These are phyloP conservation scores for Penicillium griseofulvum DNA, from an alignment of 2,329 filamentous ascomycete genomes.

Conservation along the genomic window DNA sequence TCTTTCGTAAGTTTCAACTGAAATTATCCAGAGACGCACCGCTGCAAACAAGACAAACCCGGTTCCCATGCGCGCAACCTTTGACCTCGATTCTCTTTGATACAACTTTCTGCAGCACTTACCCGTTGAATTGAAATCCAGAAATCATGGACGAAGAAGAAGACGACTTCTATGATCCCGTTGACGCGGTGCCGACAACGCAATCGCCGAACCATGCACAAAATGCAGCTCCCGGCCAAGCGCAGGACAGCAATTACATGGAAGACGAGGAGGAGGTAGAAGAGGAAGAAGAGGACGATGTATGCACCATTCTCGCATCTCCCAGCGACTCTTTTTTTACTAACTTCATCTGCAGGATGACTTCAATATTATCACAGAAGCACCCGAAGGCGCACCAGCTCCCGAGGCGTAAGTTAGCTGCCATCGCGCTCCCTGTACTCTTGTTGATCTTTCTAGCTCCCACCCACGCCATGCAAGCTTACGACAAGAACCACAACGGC, in stretches of 20 bases:
- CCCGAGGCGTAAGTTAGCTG: conserved; percentile 36
- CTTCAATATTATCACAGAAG: conserved; percentile 51
- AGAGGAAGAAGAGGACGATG: conserved; percentile 41
- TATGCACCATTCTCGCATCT: conserved; percentile 9
- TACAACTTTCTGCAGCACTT: conserved; percentile 8
- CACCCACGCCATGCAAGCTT: conserved; percentile 40
- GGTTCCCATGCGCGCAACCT: conserved; percentile 10
- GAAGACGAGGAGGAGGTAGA: conserved; percentile 43
- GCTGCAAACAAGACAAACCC: conserved; percentile 28
- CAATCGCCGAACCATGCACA: conserved; percentile 31
- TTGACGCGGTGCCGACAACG: conserved; percentile 34
- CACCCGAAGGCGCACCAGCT: conserved; percentile 41
- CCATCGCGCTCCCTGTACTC: conserved; percentile 2
- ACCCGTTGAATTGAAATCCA: conserved; percentile 7
- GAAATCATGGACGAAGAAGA: conserved; percentile 47
- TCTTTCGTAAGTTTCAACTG: neutral
- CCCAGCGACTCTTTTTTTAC: neutral
- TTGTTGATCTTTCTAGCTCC: conserved; percentile 32
- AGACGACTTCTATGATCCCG: conserved; percentile 48
- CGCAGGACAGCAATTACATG: conserved; percentile 37
- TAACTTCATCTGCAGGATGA: conserved; percentile 39
- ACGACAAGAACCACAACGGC: conserved; percentile 36
- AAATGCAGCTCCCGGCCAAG: conserved; percentile 26
- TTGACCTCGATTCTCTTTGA: conserved; percentile 14
- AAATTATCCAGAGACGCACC: neutral